Conservation (phyloP, 179 eudicot species). For the Pouteria campechiana region DNA sequence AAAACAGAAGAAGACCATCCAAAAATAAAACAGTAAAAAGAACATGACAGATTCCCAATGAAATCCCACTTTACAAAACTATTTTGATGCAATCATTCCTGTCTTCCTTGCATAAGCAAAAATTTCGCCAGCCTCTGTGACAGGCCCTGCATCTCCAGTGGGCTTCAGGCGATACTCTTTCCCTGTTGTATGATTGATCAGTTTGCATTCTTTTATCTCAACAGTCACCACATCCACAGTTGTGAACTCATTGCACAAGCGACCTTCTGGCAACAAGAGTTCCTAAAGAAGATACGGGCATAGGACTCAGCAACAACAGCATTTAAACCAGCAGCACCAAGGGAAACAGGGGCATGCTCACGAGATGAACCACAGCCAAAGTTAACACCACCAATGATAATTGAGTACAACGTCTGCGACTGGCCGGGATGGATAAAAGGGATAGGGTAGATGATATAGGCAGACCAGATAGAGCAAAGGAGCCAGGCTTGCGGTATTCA, state of each 20-base stretch:
- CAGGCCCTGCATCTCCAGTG: conserved; percentile 95
- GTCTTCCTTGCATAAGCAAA: conserved; percentile 79
- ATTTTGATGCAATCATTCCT: conserved; percentile 71
- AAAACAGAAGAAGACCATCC: too few relatives aligned
- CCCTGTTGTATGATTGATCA: conserved; percentile 87
- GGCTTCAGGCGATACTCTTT: conserved; percentile 74
- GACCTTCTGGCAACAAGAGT: conserved; percentile 63
- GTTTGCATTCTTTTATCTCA: conserved; percentile 46
- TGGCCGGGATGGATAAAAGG: conserved; percentile 47
- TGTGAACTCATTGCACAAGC: conserved; percentile 69
- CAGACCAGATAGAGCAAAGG: conserved; percentile 59
- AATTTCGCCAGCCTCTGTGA: conserved; percentile 90
- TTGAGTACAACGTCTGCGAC: conserved; percentile 36
- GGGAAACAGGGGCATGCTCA: conserved; percentile 82
- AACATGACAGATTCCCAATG: too few relatives aligned
- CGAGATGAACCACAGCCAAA: conserved; percentile 86
- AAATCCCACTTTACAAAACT: too few relatives aligned
- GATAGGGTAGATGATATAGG: conserved; percentile 37
- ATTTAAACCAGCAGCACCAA: conserved; percentile 59
- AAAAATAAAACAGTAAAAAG: too few relatives aligned
- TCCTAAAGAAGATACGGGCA: conserved; percentile 77
- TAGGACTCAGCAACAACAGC: conserved; percentile 83
- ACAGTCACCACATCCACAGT: conserved; percentile 85
- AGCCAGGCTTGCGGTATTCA: conserved; percentile 73
- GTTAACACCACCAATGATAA: conserved; percentile 71